Evolutionary conservation across 306 rosid genomes (phyloP), one percentile per base, ranked within the genome.

Genomic region (Parietaria judaica): DNA sequence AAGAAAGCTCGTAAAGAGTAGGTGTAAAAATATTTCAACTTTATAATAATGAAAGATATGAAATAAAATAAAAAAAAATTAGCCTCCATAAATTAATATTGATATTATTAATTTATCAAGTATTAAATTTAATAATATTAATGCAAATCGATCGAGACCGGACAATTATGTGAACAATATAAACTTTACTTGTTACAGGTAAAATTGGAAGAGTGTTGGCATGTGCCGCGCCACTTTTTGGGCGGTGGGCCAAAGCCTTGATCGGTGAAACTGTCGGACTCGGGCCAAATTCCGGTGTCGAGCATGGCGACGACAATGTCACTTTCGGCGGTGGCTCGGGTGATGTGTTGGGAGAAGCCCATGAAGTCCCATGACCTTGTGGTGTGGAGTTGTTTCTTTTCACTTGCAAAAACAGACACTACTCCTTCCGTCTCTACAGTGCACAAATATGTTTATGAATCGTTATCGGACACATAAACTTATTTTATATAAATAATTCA

Each of bases 361-460:
- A 76, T 66, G 65, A 70, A 76, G 12, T 75, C 79, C 79, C 75
- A 74, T 8, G 75, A 65, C 8, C 68, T 60, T 31, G 48, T 60
- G 7, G 72, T 68, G 16, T 68, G 66, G 14, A 15, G 56, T 7
- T 51, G 17, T 0, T 3, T 11, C 5, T 23, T 53, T n/a, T 13
- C 23, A 38, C 49, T 68, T 4, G 73, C 66, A 16, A 68, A 60
- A 9, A 68, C 38, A 6, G 66, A 68, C 9, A 60, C 73, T 1
- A 68, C 52, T 41, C 11, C 61, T 13, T 44, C 36, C 61, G 23
- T 60, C 12, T 34, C 56, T 60, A 39, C 37, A 49, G 3, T 49
- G 4, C 13, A 11, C 9, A 41, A 5, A 41, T 41, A 41, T 41
- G 1, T 41, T 41, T 41, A 5, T 5, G 9, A 41, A 41, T 41